Percentiles rank a stretch among this genome's conserved stretches.
Conservation (phyloP, 345 rosid genomes). For the Toxicodendron radicans region DNA sequence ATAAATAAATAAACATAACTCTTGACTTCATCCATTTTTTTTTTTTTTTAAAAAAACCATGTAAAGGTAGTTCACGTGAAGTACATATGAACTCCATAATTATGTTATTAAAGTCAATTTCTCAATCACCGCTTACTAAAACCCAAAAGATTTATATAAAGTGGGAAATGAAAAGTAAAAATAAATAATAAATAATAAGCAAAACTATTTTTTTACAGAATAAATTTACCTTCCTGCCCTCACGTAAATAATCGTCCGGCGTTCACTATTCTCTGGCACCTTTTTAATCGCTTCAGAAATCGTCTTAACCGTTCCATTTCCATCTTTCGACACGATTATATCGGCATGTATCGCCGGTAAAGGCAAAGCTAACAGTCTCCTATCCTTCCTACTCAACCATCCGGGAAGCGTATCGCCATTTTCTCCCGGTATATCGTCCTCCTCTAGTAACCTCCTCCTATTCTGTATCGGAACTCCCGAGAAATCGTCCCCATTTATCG, state of each 20-base stretch:
- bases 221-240: slow-evolving; percentile 82
- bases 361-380: slow-evolving; percentile 56
- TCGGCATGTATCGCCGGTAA: slow-evolving; percentile 70
- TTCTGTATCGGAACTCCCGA: slow-evolving; percentile 90
- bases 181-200: not conserved
- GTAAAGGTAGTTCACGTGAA: not conserved
- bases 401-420: slow-evolving; percentile 47
- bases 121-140: too few relatives aligned
- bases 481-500: slow-evolving; percentile 51
- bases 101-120: not conserved
- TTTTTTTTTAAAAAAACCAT: not conserved
- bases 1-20: too few relatives aligned
- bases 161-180: not conserved
- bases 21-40: not conserved
- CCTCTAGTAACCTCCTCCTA: slow-evolving; percentile 50
- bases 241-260: slow-evolving; percentile 81
- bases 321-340: slow-evolving; percentile 76
- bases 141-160: not conserved
- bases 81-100: not conserved
- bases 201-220: not conserved
- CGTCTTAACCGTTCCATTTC: slow-evolving; percentile 83
- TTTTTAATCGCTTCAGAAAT: slow-evolving; percentile 86
- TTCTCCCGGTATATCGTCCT: slow-evolving; percentile 17
- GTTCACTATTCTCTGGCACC: slow-evolving; percentile 67
- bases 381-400: slow-evolving; percentile 68